Evolutionary conservation across 2,329 filamentous ascomycete genomes (phyloP).

Genomic region (Diplodia seriata): DNA sequence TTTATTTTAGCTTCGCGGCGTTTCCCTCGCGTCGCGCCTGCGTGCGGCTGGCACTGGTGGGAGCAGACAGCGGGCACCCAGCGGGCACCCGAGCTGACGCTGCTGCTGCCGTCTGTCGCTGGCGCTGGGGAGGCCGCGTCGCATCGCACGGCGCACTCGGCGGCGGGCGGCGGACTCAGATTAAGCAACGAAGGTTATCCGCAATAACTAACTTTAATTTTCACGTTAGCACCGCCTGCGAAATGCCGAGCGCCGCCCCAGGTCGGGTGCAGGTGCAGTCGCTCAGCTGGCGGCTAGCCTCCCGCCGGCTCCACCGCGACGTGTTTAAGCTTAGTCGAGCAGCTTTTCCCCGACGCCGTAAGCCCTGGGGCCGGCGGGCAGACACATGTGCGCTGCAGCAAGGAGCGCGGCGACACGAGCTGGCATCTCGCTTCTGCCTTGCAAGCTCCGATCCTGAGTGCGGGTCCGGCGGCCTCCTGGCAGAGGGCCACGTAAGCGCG

Average conservation of each 20-base stretch:
- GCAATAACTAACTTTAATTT: slow-evolving; percentile 31
- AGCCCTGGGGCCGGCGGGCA: slow-evolving; percentile 21
- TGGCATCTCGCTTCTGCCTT: slow-evolving; percentile 17
- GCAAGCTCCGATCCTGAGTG: background rate
- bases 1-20: slow-evolving; percentile 30
- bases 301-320: slow-evolving; percentile 21
- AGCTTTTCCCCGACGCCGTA: slow-evolving; percentile 15
- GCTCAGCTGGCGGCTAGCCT: slow-evolving; percentile 7
- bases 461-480: slow-evolving; percentile 28
- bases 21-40: slow-evolving; percentile 28
- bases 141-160: background rate
- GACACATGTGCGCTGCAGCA: background rate
- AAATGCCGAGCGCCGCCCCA: slow-evolving; percentile 1
- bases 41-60: slow-evolving; percentile 16
- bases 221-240: slow-evolving; percentile 1
- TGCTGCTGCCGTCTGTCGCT: background rate
- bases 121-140: background rate
- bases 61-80: background rate
- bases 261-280: too few species aligned
- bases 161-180: slow-evolving; percentile 12
- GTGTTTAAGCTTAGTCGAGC: slow-evolving; percentile 32
- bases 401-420: slow-evolving; percentile 9
- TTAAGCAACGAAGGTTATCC: slow-evolving; percentile 21
- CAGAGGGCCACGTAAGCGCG: slow-evolving; percentile 31
- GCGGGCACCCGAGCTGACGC: slow-evolving; percentile 1